Evolutionary conservation across 495 filamentous ascomycete species (phyloP).

Genomic region (Parathielavia appendiculata): DNA sequence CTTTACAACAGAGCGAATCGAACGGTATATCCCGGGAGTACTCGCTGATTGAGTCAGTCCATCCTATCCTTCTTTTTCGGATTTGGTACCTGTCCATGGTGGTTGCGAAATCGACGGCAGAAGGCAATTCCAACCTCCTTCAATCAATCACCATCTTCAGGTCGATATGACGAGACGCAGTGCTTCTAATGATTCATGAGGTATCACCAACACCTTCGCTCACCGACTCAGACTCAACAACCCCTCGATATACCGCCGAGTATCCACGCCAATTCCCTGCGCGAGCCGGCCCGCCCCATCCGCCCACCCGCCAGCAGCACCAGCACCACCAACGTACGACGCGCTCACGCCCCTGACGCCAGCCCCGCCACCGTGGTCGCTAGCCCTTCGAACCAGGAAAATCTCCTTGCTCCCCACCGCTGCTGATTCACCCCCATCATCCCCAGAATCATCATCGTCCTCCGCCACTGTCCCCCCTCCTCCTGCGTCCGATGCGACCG

Average conservation of each 20-base stretch:
- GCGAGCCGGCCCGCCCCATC: conserved; percentile 62
- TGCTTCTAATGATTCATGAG: too few relatives aligned
- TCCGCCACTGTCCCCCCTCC: neutral
- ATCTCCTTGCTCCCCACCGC: conserved; percentile 56
- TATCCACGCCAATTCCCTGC: conserved; percentile 87
- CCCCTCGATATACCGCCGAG: conserved; percentile 77
- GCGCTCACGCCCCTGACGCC: conserved; percentile 32
- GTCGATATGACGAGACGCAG: too few relatives aligned
- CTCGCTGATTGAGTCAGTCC: too few relatives aligned
- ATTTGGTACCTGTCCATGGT: too few relatives aligned
- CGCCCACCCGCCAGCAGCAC: conserved; percentile 41
- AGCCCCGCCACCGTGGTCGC: conserved; percentile 48
- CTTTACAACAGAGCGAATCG: too few relatives aligned
- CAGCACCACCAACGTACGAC: conserved; percentile 41
- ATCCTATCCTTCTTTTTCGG: too few relatives aligned
- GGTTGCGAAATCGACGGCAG: too few relatives aligned
- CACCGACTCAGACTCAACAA: conserved; percentile 70
- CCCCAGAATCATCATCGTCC: neutral
- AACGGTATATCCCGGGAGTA: too few relatives aligned
- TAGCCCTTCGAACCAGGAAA: conserved; percentile 72
- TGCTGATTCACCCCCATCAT: neutral
- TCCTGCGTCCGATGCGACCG: neutral
- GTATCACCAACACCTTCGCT: conserved; percentile 5
- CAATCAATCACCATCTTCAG: too few relatives aligned
- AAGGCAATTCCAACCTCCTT: too few relatives aligned